Conservation (phyloP, 768 basidiomycete genomes). For the Harrya chromipes region DNA sequence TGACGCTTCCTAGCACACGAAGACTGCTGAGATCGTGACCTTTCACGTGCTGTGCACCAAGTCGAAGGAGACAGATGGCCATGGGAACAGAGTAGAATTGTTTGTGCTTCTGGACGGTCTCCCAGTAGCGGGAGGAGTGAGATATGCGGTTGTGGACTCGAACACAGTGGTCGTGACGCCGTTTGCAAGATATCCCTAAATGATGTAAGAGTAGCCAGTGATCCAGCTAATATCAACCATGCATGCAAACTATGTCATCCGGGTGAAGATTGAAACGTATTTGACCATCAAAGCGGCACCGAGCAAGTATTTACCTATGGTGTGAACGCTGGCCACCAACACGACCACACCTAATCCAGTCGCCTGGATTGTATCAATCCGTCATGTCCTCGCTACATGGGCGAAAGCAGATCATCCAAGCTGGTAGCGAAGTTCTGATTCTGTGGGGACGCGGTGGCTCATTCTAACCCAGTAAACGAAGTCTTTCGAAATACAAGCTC, state of each 20-base stretch:
- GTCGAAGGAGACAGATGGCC: conserved; percentile 87
- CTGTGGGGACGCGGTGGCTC: too few species aligned
- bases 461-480: too few species aligned
- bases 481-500: too few species aligned
- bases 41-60: conserved; percentile 85
- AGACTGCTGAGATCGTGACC: conserved; percentile 77
- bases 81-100: conserved; percentile 96
- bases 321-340: too few species aligned
- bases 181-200: conserved; percentile 90
- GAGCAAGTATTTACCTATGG: conserved; percentile 88
- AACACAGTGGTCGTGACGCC: conserved; percentile 89
- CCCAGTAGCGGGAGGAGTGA: conserved; percentile 99
- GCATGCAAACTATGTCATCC: conserved; percentile 94
- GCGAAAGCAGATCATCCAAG: too few species aligned
- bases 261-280: conserved; percentile 98
- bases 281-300: conserved; percentile 90
- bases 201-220: conserved; percentile 95
- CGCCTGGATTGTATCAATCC: too few species aligned
- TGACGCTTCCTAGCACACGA: conserved; percentile 88
- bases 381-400: too few species aligned
- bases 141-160: conserved; percentile 91
- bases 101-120: conserved; percentile 90
- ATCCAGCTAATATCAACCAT: conserved; percentile 99
- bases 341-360: too few species aligned
- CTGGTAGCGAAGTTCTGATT: too few species aligned